Evolutionary conservation across 1,139 yeast species (phyloP), one percentile per base, ranked within the genome.

Genomic region (Lizanozyma gosingica): DNA sequence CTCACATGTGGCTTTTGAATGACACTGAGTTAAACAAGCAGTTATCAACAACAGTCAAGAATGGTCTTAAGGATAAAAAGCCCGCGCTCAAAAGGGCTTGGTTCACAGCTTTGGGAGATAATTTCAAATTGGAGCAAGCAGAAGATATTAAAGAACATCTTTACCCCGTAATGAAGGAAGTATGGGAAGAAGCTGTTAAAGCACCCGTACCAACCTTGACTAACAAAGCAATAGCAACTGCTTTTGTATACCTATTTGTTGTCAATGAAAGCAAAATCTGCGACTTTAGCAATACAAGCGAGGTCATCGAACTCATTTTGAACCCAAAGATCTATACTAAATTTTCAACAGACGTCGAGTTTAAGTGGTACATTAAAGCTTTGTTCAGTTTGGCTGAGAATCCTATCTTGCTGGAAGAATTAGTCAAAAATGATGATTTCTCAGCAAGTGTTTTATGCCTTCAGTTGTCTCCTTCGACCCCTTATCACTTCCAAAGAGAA

Each of bases 11-110:
- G 29, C 9, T 11, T 22, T 22, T 41, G 3, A 53, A 50, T 11
- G 47, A 36, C 43, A 8, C 33, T 53, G 47, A 3, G 45, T 48
- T 14, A 46, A 45, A n/a, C 41, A 49, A 29, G 35, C 47, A 3
- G 45, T 58, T 1, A 38, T 48, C 2, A 62, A 62, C 11, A 65
- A 68, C 14, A 56, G 29, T 84, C 33, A 57, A 60, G 16, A 59
- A 65, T 18, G 97, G 96, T 0, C 62, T 88, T 14, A 54, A 62
- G 14, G 92, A 85, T 33, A 73, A 83, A 49, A 84, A 84, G 48
- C 60, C 72, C 9, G 74, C 73, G 33, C 58, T 85, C 34, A 75
- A 82, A 48, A 78, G 76, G 50, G 63, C 78, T 17, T 92, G 97
- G 97, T 71, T 74, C 40, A 56, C 70, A 33, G 64, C 76, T 4